These are phyloP conservation scores for Backusella tarrabulga DNA, from an alignment of 192 early-diverging fungal species.

Conservation along the genomic window DNA sequence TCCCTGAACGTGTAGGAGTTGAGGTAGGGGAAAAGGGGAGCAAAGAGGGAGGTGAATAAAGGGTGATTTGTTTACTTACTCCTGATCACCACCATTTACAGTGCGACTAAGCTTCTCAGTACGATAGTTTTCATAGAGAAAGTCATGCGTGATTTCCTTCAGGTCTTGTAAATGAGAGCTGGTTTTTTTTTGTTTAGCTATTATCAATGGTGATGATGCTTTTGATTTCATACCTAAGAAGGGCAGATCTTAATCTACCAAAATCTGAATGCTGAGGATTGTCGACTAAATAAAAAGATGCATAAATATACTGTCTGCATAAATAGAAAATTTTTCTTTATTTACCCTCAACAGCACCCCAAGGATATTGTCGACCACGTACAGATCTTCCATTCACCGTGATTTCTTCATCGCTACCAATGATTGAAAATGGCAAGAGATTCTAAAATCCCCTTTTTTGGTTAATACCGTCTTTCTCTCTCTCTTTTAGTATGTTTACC, in stretches of 20 bases:
- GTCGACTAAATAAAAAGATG: conserved; percentile 59
- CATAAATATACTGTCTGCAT: neutral
- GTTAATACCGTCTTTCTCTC: neutral
- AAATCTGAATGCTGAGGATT: conserved; percentile 98
- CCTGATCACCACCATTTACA: conserved; percentile 50
- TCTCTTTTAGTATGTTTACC: conserved; percentile 14
- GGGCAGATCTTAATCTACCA: conserved; percentile 86
- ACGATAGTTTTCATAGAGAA: conserved; percentile 96
- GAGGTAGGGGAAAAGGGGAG: neutral
- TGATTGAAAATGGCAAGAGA: conserved; percentile 92
- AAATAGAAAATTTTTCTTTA: neutral
- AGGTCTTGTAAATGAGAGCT: conserved; percentile 98
- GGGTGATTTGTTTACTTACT: conserved; percentile 14
- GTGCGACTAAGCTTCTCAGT: conserved; percentile 77
- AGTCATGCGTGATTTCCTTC: conserved; percentile 94
- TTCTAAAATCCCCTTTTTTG: conserved; percentile 18
- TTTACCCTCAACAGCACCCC: conserved; percentile 88
- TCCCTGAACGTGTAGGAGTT: neutral
- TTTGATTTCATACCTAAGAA: conserved; percentile 60
- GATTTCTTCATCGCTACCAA: conserved; percentile 92
- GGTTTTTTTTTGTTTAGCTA: neutral
- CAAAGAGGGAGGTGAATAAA: neutral
- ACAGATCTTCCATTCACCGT: conserved; percentile 84
- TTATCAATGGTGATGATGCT: neutral
- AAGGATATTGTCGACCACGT: conserved; percentile 91